Base-by-base conservation (phyloP, 768 basidiomycete genomes). In the Lactarius sanguifluus region DNA sequence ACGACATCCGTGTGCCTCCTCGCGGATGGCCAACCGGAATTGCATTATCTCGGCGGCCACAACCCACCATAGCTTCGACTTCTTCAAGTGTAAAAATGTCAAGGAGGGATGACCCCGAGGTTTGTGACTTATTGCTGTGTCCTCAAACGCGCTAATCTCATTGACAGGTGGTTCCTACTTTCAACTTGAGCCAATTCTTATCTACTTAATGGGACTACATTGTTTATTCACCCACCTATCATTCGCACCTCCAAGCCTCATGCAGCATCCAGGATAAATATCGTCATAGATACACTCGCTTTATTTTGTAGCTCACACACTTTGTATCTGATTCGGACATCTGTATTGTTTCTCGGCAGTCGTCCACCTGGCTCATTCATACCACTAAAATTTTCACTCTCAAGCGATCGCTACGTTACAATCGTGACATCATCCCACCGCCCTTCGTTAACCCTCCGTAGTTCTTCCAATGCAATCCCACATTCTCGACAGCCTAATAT, bases 401-500 rank as follows among this genome's bases (percentile, higher is more conserved):
- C 28, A 3, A 56, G 18, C 20, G 16, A 32, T 32, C 30, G 30
- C 43, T 69, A 83, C 64, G 74, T 77, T 66, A 88, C 71, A 68
- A 88, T 72, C 52, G 74, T 75, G 40, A 92, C 78, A 71, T 88
- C 88, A 65, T 84, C 83, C 88, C 89, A 90, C 67, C 87, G 81
- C 0, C 83, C 82, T 71, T 79, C 76, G 70, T 90, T 89, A 47
- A 91, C 72, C 62, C 76, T 80, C 43, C 64, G 68, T 25, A 82
- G 61, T 36, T 86, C 73, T n/a, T 75, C 78, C 47, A 71, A 71
- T 2, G 82, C 77, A 30, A 87, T 70, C 55, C 74, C 72, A 74
- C 86, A 89, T 50, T 74, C 82, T 68, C 87, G 77, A 60, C 89
- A 73, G 1, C 86, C 89, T 34, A 91, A 73, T 15, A 85, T 76